These are phyloP conservation scores for Ilex asprella DNA, from an alignment of 257 asterid species.

Conservation along the genomic window DNA sequence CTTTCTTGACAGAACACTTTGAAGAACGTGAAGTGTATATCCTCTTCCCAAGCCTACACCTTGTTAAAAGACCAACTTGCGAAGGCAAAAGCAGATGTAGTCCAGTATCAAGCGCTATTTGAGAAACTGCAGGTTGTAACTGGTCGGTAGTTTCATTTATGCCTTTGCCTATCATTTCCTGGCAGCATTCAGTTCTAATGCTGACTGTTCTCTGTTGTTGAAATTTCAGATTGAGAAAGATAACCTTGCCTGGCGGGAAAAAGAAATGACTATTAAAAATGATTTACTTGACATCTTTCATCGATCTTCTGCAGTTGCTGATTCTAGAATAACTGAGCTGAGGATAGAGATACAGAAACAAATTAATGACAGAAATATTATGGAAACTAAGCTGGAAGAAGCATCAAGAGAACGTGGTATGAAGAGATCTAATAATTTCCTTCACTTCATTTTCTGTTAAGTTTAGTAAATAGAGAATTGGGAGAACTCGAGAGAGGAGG, in stretches of 20 bases:
- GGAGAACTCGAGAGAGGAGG: no score
- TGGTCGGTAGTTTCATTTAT: slow-evolving; percentile 31
- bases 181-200: slow-evolving; percentile 10
- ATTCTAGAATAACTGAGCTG: slow-evolving; percentile 68
- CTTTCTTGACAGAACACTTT: slow-evolving; percentile 58
- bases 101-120: slow-evolving; percentile 61
- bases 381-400: slow-evolving; percentile 61
- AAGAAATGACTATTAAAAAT: slow-evolving; percentile 64
- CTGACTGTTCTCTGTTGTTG: slow-evolving; percentile 14
- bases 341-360: slow-evolving; percentile 59
- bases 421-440: slow-evolving; percentile 4
- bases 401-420: slow-evolving; percentile 82
- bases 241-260: slow-evolving; percentile 80
- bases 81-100: slow-evolving; percentile 66
- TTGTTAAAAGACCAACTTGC: slow-evolving; percentile 67
- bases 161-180: slow-evolving; percentile 10
- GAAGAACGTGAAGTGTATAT: slow-evolving; percentile 60
- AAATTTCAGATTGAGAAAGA: slow-evolving; percentile 72
- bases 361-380: slow-evolving; percentile 39
- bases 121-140: slow-evolving; percentile 89
- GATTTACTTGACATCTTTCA: slow-evolving; percentile 72
- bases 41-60: slow-evolving; percentile 68
- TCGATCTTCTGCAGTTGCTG: slow-evolving; percentile 62
- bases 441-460: no score
- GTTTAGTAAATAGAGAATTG: no score